Evolutionary conservation across 495 filamentous ascomycete species (phyloP).

Genomic region (Niebla homalea): DNA sequence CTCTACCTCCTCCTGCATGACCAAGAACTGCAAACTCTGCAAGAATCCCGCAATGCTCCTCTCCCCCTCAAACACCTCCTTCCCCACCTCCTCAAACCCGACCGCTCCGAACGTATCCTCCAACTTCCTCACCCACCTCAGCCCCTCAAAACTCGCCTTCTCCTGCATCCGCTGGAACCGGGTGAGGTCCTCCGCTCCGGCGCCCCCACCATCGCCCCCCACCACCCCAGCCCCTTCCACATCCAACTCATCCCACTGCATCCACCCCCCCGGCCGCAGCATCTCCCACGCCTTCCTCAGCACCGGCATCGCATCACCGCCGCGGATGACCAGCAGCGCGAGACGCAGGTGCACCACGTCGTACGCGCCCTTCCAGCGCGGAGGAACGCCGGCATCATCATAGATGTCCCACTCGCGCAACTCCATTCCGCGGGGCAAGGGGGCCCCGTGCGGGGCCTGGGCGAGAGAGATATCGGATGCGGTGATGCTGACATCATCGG

Average conservation of each 20-base stretch:
- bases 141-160: background rate
- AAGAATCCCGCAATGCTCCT: background rate
- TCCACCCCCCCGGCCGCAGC: constrained; percentile 26
- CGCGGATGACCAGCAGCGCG: constrained; percentile 17
- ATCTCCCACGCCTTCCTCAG: constrained; percentile 14
- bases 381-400: constrained; percentile 5
- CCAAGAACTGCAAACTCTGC: background rate
- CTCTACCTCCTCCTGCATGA: background rate
- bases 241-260: constrained; percentile 28
- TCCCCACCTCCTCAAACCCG: background rate
- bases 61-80: background rate
- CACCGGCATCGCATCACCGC: constrained; percentile 13
- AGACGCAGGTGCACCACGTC: constrained; percentile 27
- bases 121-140: background rate
- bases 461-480: constrained; percentile 17
- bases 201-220: background rate
- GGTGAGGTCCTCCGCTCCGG: background rate
- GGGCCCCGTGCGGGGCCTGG: constrained; percentile 14
- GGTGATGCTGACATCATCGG: too few species aligned
- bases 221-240: background rate
- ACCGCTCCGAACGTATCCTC: background rate
- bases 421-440: constrained; percentile 17
- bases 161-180: background rate
- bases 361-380: constrained; percentile 17
- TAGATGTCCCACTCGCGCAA: constrained; percentile 20